Conservation (phyloP, 164 flowering plant genomes). For the Vitis rupestris region DNA sequence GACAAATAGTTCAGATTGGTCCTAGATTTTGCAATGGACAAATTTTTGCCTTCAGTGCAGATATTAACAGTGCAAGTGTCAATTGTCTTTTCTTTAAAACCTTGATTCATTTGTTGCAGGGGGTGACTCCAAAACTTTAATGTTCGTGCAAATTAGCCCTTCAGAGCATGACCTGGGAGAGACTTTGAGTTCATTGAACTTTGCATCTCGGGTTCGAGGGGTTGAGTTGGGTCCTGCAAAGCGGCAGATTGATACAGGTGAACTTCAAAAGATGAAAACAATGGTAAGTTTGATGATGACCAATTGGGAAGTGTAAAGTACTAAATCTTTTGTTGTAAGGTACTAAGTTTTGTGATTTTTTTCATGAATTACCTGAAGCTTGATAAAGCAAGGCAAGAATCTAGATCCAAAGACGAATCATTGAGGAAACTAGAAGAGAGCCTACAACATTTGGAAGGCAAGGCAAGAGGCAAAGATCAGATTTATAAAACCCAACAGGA, state of each 20-base stretch:
- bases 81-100: no score
- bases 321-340: no score
- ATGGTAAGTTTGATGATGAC: conserved; percentile 41
- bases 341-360: background rate
- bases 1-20: no score
- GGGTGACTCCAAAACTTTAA: conserved; percentile 81
- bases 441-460: conserved; percentile 62
- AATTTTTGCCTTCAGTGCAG: no score
- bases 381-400: conserved; percentile 70
- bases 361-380: conserved; percentile 41
- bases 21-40: no score
- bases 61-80: no score
- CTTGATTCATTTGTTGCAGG: conserved; percentile 41
- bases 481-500: conserved; percentile 57
- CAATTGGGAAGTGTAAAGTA: no score
- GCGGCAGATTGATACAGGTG: conserved; percentile 73
- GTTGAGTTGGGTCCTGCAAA: conserved; percentile 82
- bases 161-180: conserved; percentile 74
- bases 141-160: conserved; percentile 96
- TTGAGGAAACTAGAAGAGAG: conserved; percentile 65
- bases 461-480: conserved; percentile 65
- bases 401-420: conserved; percentile 67
- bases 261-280: conserved; percentile 67
- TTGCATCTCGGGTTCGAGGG: conserved; percentile 86
- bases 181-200: conserved; percentile 83